Base-by-base conservation (phyloP, 2,329 filamentous ascomycete species). In the Escovopsis sp. region DNA sequence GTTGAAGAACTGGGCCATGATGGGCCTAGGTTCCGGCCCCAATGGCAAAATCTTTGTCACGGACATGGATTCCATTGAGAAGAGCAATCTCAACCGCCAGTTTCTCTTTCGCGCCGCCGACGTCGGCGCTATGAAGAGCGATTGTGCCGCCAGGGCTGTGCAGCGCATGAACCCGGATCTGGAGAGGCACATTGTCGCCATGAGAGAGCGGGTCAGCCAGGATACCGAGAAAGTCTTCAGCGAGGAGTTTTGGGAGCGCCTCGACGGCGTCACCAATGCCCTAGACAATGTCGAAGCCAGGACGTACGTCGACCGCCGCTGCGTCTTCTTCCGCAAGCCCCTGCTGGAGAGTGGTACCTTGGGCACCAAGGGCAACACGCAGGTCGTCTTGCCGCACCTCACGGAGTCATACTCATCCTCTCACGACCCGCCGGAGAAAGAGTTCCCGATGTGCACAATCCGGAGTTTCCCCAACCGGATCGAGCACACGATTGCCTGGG, bases 1-100 rank as follows among this genome's bases (percentile, higher is more conserved):
- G 81, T 65, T 98, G 46, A 98, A 98, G 73, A 96, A 96, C 59
- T 98, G 90, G 87, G 88, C 92, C 26, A 92, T 98, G 87, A 93
- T 96, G 56, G 90, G 90, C 45, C 67, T 98, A 21, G 88, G 80
- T 31, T 83, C 82, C 31, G 90, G 90, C 4, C 83, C 85, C 3
- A 72, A 86, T 33, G 90, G 90, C 49, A 80, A 81, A 57, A 92
- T 98, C 50, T 84, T 66, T 39, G 82, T 98, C 34, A 96, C 92
- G 12, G 90, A 98, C 55, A 96, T 94, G 76, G 90, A 98, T 53
- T 87, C 87, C 36, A 98, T 98, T 48, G 90, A 98, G 63, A 94
- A 88, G 72, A 96, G 88, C 65, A 98, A 98, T 55, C 67, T 98
- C 35, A 98, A 98, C 65, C 74, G 90, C 30, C 90, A 98, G 51